These are phyloP conservation scores for Primulina tabacum DNA, from an alignment of 257 asterid genomes.

Conservation along the genomic window DNA sequence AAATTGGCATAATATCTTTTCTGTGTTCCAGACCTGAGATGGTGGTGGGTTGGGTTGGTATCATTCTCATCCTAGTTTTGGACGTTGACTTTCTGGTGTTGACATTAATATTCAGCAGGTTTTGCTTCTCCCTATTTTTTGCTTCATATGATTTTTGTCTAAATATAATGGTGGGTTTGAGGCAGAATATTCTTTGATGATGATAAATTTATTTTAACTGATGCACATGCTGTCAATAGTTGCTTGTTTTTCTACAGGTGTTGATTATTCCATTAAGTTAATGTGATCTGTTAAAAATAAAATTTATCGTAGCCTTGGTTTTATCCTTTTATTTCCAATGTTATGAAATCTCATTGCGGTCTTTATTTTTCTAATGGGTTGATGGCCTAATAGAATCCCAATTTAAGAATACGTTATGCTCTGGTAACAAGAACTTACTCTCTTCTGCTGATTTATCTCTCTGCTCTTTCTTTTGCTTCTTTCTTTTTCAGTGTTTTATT, in stretches of 20 bases:
- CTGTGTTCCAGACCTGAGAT: constrained; percentile 77
- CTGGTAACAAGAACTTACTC: too few species aligned
- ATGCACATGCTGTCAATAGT: constrained; percentile 5
- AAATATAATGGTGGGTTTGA: background rate
- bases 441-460: background rate
- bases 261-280: constrained; percentile 3
- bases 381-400: background rate
- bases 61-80: constrained; percentile 98
- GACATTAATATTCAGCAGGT: constrained; percentile 99
- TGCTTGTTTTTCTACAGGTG: constrained; percentile 8
- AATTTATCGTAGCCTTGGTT: background rate
- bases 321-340: background rate
- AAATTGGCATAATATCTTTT: constrained; percentile 12
- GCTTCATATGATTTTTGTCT: background rate
- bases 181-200: background rate
- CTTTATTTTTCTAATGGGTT: background rate
- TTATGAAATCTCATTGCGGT: background rate
- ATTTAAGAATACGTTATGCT: background rate
- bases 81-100: constrained; percentile 98
- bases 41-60: constrained; percentile 99
- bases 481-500: background rate
- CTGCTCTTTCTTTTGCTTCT: background rate
- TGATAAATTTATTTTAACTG: constrained; percentile 1
- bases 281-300: background rate
- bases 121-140: background rate